phyloP scores from a whole-genome alignment of 257 asterid species.

The Nicotiana benthamiana region DNA sequence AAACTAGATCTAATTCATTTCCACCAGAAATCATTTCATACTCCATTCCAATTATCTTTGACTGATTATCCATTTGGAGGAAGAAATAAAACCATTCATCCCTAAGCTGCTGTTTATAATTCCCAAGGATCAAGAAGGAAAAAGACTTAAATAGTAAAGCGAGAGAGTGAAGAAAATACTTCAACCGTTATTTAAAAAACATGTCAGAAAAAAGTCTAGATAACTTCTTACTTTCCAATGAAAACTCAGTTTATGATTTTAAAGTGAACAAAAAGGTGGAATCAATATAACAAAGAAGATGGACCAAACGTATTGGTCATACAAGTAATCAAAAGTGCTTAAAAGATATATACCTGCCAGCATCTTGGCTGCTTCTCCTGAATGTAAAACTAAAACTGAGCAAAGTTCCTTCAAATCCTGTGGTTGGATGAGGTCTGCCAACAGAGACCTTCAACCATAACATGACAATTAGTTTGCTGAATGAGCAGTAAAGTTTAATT shows the following conservation, averaged over 20 bases:
- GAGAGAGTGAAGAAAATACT: background rate
- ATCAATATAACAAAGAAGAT: background rate
- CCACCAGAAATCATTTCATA: too few species aligned
- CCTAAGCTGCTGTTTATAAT: background rate
- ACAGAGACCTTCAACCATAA: slow-evolving; percentile 60
- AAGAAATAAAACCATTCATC: background rate
- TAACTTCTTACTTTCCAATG: background rate
- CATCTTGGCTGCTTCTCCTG: slow-evolving; percentile 82
- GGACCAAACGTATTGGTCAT: background rate
- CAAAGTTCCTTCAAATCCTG: slow-evolving; percentile 94
- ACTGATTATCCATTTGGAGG: background rate
- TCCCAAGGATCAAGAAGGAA: slow-evolving; percentile 1
- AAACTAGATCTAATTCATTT: too few species aligned
- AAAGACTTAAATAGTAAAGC: background rate
- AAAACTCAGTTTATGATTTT: background rate
- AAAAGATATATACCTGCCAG: slow-evolving; percentile 54
- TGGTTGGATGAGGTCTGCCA: slow-evolving; percentile 91
- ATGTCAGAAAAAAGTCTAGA: background rate
- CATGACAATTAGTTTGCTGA: slow-evolving; percentile 32
- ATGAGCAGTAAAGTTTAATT: slow-evolving; percentile 8
- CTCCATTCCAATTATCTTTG: too few species aligned
- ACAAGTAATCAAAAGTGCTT: background rate
- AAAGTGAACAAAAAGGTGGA: background rate
- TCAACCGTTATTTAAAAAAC: too few species aligned
- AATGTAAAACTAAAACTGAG: slow-evolving; percentile 82